Evolutionary conservation across 2,329 filamentous ascomycete species (phyloP).

Genomic region (Pyrenophora graminea): DNA sequence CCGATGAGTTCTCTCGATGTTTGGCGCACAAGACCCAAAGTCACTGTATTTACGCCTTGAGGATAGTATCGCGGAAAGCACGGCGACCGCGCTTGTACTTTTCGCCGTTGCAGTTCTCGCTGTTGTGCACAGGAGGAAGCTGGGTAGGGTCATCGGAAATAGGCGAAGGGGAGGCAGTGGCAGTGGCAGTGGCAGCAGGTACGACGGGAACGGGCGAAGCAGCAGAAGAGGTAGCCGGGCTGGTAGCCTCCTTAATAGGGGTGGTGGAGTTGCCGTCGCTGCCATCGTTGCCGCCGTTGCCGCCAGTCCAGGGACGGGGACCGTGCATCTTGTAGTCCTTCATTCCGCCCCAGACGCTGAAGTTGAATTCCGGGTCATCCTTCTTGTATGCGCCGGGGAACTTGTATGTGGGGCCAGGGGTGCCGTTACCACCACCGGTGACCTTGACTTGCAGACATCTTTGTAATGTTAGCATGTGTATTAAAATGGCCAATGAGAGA

Average conservation of each 20-base stretch:
- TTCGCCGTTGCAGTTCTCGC: conserved; percentile 2
- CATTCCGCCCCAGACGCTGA: conserved; percentile 24
- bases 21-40: too few species aligned
- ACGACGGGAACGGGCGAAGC: not conserved
- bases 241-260: not conserved
- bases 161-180: not conserved
- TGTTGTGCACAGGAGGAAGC: not conserved
- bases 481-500: not conserved
- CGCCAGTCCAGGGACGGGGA: conserved; percentile 24
- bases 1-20: too few species aligned
- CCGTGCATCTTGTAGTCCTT: conserved; percentile 27
- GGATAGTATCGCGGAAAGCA: conserved; percentile 9
- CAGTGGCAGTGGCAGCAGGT: not conserved
- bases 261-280: not conserved
- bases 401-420: conserved; percentile 35
- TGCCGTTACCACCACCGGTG: conserved; percentile 38
- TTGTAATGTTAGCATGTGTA: not conserved
- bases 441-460: conserved; percentile 51
- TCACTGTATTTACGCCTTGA: not conserved
- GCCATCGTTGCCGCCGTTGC: conserved; percentile 11
- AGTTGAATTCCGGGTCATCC: conserved; percentile 27
- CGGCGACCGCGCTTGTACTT: conserved; percentile 8
- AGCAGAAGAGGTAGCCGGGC: not conserved
- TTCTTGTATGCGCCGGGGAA: conserved; percentile 48
- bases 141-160: not conserved